Conservation (phyloP, 306 rosid genomes). For the Canavalia gladiata region DNA sequence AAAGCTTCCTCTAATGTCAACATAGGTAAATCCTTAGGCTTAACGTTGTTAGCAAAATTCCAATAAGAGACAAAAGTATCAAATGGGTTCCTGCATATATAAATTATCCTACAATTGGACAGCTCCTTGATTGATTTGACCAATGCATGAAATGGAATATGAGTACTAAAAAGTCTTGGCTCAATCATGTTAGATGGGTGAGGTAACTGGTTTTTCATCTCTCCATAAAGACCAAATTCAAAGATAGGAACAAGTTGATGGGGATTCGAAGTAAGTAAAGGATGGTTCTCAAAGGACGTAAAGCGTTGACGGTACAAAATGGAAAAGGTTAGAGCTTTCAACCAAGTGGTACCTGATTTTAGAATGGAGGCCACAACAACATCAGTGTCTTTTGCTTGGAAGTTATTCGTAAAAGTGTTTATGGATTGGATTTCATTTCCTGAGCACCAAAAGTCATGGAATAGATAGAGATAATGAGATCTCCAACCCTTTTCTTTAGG, state of each 20-base stretch:
- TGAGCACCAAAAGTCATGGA: conserved; percentile 64
- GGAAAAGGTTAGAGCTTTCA: conserved; percentile 63
- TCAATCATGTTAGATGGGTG: too few relatives aligned
- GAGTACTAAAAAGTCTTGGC: too few relatives aligned
- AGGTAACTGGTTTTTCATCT: too few relatives aligned
- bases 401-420: conserved; percentile 49
- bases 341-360: conserved; percentile 72
- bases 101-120: conserved; percentile 49
- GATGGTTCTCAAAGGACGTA: conserved; percentile 33
- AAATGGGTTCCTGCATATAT: conserved; percentile 62
- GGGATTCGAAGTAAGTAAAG: conserved; percentile 41
- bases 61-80: conserved; percentile 62
- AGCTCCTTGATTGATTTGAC: conserved; percentile 43
- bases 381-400: conserved; percentile 57
- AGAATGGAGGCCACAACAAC: conserved; percentile 52
- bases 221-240: conserved; percentile 54
- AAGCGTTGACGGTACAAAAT: conserved; percentile 41
- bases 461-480: not conserved
- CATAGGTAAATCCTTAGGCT: not conserved
- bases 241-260: conserved; percentile 57
- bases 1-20: too few relatives aligned
- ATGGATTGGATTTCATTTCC: conserved; percentile 50
- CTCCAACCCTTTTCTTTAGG: not conserved
- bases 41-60: conserved; percentile 47
- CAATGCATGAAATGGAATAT: not conserved